Evolutionary conservation across 805 yeast genomes (phyloP).

Genomic region (Spathaspora arborariae): DNA sequence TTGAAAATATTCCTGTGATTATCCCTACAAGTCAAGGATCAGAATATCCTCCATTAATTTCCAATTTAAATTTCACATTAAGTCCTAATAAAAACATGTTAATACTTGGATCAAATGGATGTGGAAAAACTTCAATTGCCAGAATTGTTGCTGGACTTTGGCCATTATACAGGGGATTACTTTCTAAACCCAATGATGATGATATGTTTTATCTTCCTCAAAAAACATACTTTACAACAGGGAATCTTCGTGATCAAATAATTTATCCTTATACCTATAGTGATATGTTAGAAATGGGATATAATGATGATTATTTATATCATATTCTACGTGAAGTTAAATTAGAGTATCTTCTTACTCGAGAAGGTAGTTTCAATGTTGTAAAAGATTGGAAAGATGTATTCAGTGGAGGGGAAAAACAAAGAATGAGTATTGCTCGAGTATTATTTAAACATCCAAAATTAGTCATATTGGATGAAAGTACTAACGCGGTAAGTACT

Average conservation of each 20-base stretch:
- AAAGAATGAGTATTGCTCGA: slow-evolving; percentile 84
- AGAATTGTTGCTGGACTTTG: slow-evolving; percentile 83
- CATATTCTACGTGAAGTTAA: slow-evolving; percentile 71
- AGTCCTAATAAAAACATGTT: slow-evolving; percentile 59
- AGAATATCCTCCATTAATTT: slow-evolving; percentile 57
- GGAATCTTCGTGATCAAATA: slow-evolving; percentile 86
- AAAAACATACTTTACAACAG: slow-evolving; percentile 76
- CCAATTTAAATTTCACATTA: slow-evolving; percentile 57
- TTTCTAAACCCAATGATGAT: slow-evolving; percentile 69
- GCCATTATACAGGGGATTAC: slow-evolving; percentile 83
- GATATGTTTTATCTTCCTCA: slow-evolving; percentile 82
- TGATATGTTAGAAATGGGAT: slow-evolving; percentile 72
- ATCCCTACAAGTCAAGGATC: slow-evolving; percentile 67
- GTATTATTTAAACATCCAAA: slow-evolving; percentile 75
- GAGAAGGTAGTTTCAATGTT: slow-evolving; percentile 56
- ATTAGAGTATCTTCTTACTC: slow-evolving; percentile 70
- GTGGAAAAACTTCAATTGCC: slow-evolving; percentile 85
- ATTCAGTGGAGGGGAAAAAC: slow-evolving; percentile 96
- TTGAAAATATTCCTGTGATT: slow-evolving; percentile 78
- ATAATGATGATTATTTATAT: slow-evolving; percentile 64
- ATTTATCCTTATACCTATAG: slow-evolving; percentile 79
- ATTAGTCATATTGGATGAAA: slow-evolving; percentile 84
- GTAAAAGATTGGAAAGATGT: slow-evolving; percentile 81
- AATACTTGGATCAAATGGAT: slow-evolving; percentile 83
- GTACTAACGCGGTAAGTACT: slow-evolving; percentile 88